Percentiles rank a stretch among this genome's conserved stretches.
phyloP scores from a whole-genome alignment of 495 filamentous ascomycete species.

The Diplogelasinospora grovesii region DNA sequence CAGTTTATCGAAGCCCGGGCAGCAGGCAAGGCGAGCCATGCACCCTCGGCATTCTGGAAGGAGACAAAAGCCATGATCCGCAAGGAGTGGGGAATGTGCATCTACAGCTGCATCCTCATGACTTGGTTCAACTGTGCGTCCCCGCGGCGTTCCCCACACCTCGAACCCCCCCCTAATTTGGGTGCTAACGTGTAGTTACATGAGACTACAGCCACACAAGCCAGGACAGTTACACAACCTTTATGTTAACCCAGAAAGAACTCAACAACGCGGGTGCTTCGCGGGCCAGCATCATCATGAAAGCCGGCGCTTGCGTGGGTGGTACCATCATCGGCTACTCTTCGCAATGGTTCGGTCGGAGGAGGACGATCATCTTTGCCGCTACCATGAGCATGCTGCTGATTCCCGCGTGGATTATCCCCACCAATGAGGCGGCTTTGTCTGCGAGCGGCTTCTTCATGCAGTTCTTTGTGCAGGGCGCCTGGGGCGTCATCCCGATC shows the following conservation, averaged over 20 bases:
- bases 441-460: constrained; percentile 66
- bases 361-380: constrained; percentile 55
- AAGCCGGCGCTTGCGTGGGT: constrained; percentile 65
- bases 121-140: constrained; percentile 50
- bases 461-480: constrained; percentile 73
- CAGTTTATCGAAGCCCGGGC: constrained; percentile 62
- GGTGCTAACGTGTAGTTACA: no score
- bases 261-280: constrained; percentile 53
- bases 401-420: constrained; percentile 69
- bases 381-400: constrained; percentile 51
- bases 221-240: constrained; percentile 73
- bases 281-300: constrained; percentile 67
- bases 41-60: constrained; percentile 49
- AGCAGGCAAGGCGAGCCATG: constrained; percentile 41
- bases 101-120: constrained; percentile 69
- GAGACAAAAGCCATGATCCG: constrained; percentile 57
- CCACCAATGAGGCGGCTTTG: constrained; percentile 46
- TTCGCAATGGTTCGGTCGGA: constrained; percentile 65
- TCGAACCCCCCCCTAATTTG: no score
- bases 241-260: constrained; percentile 61
- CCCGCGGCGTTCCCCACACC: no score
- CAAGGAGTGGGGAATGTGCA: constrained; percentile 62
- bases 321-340: constrained; percentile 66
- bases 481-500: constrained; percentile 73
- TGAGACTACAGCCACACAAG: constrained; percentile 58